A percentile compares a stretch with the other conserved stretches of the same genome.
phyloP scores from a whole-genome alignment of 306 rosid genomes.

The Cucurbita moschata region DNA sequence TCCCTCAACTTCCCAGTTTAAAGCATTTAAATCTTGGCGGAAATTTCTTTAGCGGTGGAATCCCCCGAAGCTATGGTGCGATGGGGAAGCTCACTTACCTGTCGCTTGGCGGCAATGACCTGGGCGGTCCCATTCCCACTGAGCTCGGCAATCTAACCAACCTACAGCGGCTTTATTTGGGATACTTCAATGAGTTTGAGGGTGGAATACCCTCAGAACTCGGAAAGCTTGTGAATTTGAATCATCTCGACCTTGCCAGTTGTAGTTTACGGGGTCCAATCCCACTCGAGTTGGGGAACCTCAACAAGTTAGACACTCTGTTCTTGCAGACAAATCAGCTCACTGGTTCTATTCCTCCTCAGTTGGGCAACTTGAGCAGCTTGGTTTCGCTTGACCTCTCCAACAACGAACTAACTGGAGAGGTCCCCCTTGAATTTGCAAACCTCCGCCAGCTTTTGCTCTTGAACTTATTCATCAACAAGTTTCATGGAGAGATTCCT shows the following conservation, averaged over 20 bases:
- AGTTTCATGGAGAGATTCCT: constrained; percentile 70
- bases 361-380: constrained; percentile 47
- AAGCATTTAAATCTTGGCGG: constrained; percentile 57
- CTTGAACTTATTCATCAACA: constrained; percentile 72
- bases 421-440: constrained; percentile 49
- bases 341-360: constrained; percentile 46
- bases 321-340: constrained; percentile 80
- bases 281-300: constrained; percentile 63
- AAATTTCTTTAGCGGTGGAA: constrained; percentile 49
- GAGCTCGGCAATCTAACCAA: constrained; percentile 56
- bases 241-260: constrained; percentile 67
- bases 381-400: constrained; percentile 65
- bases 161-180: constrained; percentile 49
- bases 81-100: constrained; percentile 39
- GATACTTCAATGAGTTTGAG: constrained; percentile 58
- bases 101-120: constrained; percentile 75
- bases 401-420: constrained; percentile 61
- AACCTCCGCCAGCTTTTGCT: constrained; percentile 52
- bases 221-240: constrained; percentile 44
- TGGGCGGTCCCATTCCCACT: constrained; percentile 52
- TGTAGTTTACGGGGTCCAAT: constrained; percentile 64
- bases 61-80: constrained; percentile 52
- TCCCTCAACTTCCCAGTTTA: constrained; percentile 30
- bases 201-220: constrained; percentile 58
- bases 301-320: constrained; percentile 48